Conservation (phyloP, 164 flowering plant species). For the Vitis rupestris region DNA sequence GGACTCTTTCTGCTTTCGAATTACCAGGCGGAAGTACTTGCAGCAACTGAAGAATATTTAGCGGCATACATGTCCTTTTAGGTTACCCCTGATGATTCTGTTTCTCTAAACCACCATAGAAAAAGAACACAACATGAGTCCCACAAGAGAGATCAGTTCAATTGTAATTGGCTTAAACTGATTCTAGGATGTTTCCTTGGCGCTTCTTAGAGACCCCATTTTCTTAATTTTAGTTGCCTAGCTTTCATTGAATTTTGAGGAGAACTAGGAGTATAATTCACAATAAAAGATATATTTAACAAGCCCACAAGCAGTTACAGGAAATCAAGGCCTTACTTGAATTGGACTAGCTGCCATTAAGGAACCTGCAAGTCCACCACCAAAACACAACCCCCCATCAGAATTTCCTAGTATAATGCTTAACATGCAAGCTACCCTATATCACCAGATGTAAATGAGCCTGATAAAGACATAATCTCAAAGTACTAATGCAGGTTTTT, state of each 20-base stretch:
- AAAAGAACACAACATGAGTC: not conserved
- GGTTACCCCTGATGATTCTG: not conserved
- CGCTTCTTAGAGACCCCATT: too few relatives aligned
- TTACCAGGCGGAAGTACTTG: not conserved
- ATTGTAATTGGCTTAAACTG: too few relatives aligned
- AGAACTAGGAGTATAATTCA: too few relatives aligned
- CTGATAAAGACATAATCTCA: conserved; percentile 23
- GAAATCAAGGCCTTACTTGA: conserved; percentile 11
- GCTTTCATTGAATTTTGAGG: too few relatives aligned
- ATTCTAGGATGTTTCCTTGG: too few relatives aligned
- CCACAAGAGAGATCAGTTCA: not conserved
- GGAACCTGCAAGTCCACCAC: conserved; percentile 21
- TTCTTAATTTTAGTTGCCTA: too few relatives aligned
- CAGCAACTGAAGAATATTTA: conserved; percentile 7
- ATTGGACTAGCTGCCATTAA: conserved; percentile 18
- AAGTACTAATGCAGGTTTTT: not conserved
- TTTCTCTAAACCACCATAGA: conserved; percentile 15
- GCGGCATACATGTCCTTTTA: conserved; percentile 1
- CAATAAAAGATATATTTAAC: too few relatives aligned
- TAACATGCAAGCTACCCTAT: not conserved
- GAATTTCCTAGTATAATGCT: conserved; percentile 14
- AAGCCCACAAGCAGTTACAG: not conserved
- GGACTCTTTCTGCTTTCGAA: not conserved
- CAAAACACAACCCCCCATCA: conserved; percentile 22
- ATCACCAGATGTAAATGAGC: conserved; percentile 15